Evolutionary conservation across 352 stramenopile species (phyloP).

Genomic region (Pythium rishiriense): DNA sequence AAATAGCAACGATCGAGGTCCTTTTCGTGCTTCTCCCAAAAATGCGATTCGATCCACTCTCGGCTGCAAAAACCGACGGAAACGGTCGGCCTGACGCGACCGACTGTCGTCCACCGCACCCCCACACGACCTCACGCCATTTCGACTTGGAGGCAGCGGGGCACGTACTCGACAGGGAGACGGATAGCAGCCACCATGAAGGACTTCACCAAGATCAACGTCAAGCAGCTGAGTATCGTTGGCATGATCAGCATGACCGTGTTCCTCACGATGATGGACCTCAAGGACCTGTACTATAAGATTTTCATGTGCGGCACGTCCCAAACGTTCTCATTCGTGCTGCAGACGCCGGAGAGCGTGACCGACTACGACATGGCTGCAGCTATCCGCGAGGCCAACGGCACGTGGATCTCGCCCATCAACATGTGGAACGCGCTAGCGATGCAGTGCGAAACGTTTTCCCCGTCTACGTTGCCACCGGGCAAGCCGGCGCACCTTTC

Average conservation of each 20-base stretch:
- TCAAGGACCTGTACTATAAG: slow-evolving; percentile 34
- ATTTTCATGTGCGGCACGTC: slow-evolving; percentile 28
- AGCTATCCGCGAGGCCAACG: slow-evolving; percentile 20
- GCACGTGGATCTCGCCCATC: slow-evolving; percentile 6
- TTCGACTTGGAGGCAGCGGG: no score
- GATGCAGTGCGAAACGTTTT: slow-evolving; percentile 24
- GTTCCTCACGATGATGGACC: slow-evolving; percentile 32
- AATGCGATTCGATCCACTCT: background rate
- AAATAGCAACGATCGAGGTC: no score
- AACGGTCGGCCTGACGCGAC: background rate
- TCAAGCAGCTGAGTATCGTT: slow-evolving; percentile 27
- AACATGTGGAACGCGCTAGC: slow-evolving; percentile 35
- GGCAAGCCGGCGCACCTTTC: slow-evolving; percentile 26
- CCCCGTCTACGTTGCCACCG: slow-evolving; percentile 17
- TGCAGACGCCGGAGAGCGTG: slow-evolving; percentile 22
- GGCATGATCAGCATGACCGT: slow-evolving; percentile 29
- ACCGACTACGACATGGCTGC: slow-evolving; percentile 27
- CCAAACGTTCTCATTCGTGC: slow-evolving; percentile 21
- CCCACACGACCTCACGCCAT: no score
- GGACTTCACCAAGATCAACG: slow-evolving; percentile 2
- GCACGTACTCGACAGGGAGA: no score
- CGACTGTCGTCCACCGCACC: no score
- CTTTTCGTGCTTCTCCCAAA: background rate
- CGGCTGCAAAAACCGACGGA: background rate
- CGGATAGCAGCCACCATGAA: no score